phyloP scores from a whole-genome alignment of 2,329 filamentous ascomycete genomes.

The Phialocephala sp. region DNA sequence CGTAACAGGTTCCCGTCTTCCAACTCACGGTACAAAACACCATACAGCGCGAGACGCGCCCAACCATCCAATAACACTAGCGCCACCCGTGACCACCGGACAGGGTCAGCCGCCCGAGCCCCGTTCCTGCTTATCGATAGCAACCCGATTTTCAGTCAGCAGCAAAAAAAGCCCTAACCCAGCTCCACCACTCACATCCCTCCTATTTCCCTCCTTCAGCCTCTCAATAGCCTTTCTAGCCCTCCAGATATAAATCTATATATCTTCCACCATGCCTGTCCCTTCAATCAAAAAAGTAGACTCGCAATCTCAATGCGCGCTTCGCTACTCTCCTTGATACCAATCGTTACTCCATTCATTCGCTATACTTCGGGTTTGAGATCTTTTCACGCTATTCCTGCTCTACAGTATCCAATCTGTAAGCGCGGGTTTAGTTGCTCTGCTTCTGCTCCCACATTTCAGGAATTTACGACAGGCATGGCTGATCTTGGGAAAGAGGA shows the following conservation, averaged over 20 bases:
- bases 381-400: slow-evolving; percentile 18
- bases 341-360: not conserved
- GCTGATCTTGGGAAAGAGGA: slow-evolving; percentile 26
- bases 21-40: no score
- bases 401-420: slow-evolving; percentile 27
- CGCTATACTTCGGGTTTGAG: not conserved
- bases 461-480: slow-evolving; percentile 29
- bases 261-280: not conserved
- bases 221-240: not conserved
- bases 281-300: not conserved
- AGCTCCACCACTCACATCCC: slow-evolving; percentile 9
- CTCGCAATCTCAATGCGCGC: not conserved
- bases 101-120: not conserved
- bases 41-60: not conserved
- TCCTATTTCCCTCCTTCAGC: slow-evolving; percentile 12
- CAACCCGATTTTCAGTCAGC: slow-evolving; percentile 21
- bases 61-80: no score
- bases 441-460: slow-evolving; percentile 14
- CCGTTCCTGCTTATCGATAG: slow-evolving; percentile 23
- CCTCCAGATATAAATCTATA: not conserved
- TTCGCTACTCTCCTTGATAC: not conserved
- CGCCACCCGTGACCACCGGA: not conserved
- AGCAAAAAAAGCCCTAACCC: slow-evolving; percentile 7
- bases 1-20: no score
- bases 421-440: slow-evolving; percentile 29